These are phyloP conservation scores for Magnaporthiopsis incrustans DNA, from an alignment of 2,329 filamentous ascomycete genomes.

Conservation along the genomic window DNA sequence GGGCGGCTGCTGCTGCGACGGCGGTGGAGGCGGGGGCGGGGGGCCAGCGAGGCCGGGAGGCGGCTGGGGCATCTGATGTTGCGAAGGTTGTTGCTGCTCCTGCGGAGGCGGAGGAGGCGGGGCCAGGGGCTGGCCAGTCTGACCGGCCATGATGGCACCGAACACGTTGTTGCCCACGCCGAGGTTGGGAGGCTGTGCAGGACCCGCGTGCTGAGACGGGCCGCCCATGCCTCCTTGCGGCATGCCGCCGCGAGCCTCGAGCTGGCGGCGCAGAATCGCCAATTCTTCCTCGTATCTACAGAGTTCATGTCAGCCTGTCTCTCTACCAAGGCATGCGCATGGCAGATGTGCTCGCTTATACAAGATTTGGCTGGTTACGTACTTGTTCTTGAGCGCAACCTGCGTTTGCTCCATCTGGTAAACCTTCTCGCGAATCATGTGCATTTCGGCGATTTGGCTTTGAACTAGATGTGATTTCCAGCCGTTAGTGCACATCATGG, in stretches of 20 bases:
- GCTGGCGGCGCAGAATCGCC: conserved; percentile 73
- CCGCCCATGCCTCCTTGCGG: conserved; percentile 54
- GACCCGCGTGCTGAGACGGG: conserved; percentile 66
- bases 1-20: conserved; percentile 58
- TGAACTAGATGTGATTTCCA: conserved; percentile 54
- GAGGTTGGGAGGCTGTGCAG: conserved; percentile 80
- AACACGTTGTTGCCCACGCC: conserved; percentile 90
- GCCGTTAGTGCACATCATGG: conserved; percentile 12
- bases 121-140: conserved; percentile 73
- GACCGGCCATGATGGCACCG: conserved; percentile 90
- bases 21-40: conserved; percentile 49
- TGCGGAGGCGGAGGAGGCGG: conserved; percentile 67
- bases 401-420: conserved; percentile 89
- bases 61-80: conserved; percentile 66
- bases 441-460: conserved; percentile 88
- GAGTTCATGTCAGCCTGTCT: background rate
- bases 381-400: conserved; percentile 86
- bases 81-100: conserved; percentile 43
- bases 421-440: conserved; percentile 87
- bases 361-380: conserved; percentile 25
- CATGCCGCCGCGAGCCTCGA: conserved; percentile 63
- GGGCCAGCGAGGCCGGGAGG: conserved; percentile 57
- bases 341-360: background rate
- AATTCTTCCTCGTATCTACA: conserved; percentile 90
- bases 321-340: no score